phyloP scores from a whole-genome alignment of 768 basidiomycete species.

The Tricholoma sp. region DNA sequence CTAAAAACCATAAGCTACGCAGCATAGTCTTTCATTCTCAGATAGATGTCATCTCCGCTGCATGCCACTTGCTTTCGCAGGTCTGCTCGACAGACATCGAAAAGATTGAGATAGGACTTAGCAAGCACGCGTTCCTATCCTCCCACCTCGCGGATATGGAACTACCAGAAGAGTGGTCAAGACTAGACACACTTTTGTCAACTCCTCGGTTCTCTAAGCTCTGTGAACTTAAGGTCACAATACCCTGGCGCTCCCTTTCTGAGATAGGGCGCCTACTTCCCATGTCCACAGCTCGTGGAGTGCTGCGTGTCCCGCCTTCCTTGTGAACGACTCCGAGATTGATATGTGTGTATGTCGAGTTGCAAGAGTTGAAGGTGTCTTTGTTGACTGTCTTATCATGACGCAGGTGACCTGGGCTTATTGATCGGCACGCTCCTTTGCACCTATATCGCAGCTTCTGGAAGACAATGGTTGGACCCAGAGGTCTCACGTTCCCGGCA shows the following conservation, averaged over 20 bases:
- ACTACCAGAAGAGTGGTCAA: background rate
- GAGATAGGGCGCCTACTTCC: background rate
- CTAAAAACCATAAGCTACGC: background rate
- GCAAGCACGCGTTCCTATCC: background rate
- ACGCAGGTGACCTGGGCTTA: too few species aligned
- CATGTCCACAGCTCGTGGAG: background rate
- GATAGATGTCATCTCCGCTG: background rate
- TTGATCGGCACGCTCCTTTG: too few species aligned
- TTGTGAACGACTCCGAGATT: background rate
- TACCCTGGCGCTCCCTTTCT: background rate
- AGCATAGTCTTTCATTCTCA: background rate
- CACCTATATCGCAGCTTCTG: too few species aligned
- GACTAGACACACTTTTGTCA: background rate
- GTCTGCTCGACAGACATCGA: background rate
- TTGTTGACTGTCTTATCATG: too few species aligned
- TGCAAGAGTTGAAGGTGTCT: too few species aligned
- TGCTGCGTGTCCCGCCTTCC: background rate
- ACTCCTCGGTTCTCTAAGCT: background rate
- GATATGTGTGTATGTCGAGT: background rate
- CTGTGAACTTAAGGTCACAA: background rate
- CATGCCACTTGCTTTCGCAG: background rate
- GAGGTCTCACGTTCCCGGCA: too few species aligned
- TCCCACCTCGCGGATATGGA: background rate
- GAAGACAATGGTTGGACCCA: too few species aligned
- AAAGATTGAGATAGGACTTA: background rate